phyloP scores from a whole-genome alignment of 2,329 filamentous ascomycete genomes.

The Neonectria hederae region DNA sequence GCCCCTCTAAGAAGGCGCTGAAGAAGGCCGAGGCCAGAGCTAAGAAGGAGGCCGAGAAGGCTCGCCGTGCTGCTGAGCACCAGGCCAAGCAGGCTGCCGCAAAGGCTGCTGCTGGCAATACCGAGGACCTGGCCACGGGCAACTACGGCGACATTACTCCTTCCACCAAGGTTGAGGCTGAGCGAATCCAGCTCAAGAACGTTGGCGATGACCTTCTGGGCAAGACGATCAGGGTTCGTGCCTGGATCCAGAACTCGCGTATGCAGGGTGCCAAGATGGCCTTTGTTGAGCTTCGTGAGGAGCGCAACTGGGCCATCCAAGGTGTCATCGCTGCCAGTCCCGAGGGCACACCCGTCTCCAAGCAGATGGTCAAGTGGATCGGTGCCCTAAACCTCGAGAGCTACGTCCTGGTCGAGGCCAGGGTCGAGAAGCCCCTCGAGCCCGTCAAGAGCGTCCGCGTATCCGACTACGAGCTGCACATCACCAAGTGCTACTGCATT shows the following conservation, averaged over 20 bases:
- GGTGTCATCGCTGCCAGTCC: slow-evolving; percentile 77
- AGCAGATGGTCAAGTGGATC: slow-evolving; percentile 96
- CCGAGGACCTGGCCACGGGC: slow-evolving; percentile 75
- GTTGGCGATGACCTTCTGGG: slow-evolving; percentile 73
- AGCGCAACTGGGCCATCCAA: slow-evolving; percentile 81
- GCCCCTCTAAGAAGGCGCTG: slow-evolving; percentile 65
- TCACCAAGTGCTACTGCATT: slow-evolving; percentile 84
- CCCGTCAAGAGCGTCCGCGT: slow-evolving; percentile 89
- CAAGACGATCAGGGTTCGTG: slow-evolving; percentile 79
- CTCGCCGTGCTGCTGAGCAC: slow-evolving; percentile 75
- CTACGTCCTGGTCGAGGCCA: slow-evolving; percentile 82
- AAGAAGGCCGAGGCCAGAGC: slow-evolving; percentile 90
- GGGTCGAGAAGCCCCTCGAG: slow-evolving; percentile 83
- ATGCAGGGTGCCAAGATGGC: slow-evolving; percentile 91
- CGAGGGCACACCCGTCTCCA: slow-evolving; percentile 72
- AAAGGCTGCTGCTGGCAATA: slow-evolving; percentile 71
- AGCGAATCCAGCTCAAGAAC: slow-evolving; percentile 68
- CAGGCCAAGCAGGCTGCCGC: slow-evolving; percentile 76
- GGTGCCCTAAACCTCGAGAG: slow-evolving; percentile 79
- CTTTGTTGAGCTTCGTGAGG: slow-evolving; percentile 85
- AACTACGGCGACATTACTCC: slow-evolving; percentile 80
- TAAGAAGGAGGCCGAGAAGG: slow-evolving; percentile 87
- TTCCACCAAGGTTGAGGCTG: slow-evolving; percentile 65
- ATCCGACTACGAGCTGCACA: slow-evolving; percentile 83
- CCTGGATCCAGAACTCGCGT: slow-evolving; percentile 86